Evolutionary conservation across 148 eudicot genomes (phyloP).

Genomic region (Vaccinium macrocarpon): DNA sequence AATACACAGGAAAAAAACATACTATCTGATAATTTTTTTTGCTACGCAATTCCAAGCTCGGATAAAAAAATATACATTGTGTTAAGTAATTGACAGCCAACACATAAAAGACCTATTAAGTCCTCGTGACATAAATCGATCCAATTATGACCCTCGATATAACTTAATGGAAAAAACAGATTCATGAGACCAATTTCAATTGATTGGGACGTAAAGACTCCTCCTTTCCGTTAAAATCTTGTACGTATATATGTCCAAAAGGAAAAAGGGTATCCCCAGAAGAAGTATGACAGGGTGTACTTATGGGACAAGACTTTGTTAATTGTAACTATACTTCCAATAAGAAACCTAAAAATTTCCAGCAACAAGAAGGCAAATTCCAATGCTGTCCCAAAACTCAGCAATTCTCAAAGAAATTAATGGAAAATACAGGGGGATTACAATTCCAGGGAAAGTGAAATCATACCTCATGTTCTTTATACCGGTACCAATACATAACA

Average conservation of each 20-base stretch:
- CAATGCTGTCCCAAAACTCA: background rate
- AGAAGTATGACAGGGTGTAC: background rate
- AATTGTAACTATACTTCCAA: background rate
- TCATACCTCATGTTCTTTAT: conserved; percentile 17
- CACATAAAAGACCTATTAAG: background rate
- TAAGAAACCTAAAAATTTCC: background rate
- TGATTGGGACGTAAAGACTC: too few relatives aligned
- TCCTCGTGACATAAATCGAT: background rate
- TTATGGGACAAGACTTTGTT: background rate
- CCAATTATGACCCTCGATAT: background rate
- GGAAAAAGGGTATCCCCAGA: background rate
- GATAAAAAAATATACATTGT: too few relatives aligned
- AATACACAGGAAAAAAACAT: too few relatives aligned
- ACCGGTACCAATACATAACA: conserved; percentile 16
- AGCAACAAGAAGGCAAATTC: background rate
- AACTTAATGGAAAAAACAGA: background rate
- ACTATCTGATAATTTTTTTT: too few relatives aligned
- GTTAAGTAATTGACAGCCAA: background rate
- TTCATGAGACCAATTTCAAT: background rate
- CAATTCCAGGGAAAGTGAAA: background rate
- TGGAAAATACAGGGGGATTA: background rate
- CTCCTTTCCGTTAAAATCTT: background rate
- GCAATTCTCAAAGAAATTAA: background rate
- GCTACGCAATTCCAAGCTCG: too few relatives aligned
- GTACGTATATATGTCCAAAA: background rate